These are phyloP conservation scores for Cyberlindnera veronae DNA, from an alignment of 805 yeast genomes.

Conservation along the genomic window DNA sequence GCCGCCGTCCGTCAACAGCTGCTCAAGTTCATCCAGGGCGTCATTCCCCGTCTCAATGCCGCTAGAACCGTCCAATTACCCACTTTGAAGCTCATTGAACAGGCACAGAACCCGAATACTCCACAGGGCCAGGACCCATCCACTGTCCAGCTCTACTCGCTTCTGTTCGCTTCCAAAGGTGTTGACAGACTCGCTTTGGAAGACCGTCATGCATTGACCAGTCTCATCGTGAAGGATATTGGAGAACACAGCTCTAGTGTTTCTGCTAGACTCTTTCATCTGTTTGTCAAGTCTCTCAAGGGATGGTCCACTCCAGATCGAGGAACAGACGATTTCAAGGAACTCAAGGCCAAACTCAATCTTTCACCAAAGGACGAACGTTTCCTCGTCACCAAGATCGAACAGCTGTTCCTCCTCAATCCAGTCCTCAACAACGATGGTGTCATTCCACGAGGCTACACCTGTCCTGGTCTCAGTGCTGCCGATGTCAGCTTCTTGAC, in stretches of 20 bases:
- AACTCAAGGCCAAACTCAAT: slow-evolving; percentile 32
- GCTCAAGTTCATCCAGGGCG: slow-evolving; percentile 59
- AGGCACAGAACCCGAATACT: slow-evolving; percentile 55
- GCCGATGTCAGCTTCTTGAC: slow-evolving; percentile 61
- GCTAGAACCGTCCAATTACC: slow-evolving; percentile 60
- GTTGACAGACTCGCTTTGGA: slow-evolving; percentile 49
- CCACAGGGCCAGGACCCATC: slow-evolving; percentile 32
- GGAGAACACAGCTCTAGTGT: slow-evolving; percentile 33
- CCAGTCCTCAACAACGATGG: slow-evolving; percentile 42
- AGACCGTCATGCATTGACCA: slow-evolving; percentile 39
- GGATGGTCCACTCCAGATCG: slow-evolving; percentile 48
- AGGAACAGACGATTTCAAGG: slow-evolving; percentile 41
- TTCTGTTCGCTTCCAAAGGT: slow-evolving; percentile 67
- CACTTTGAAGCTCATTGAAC: slow-evolving; percentile 54
- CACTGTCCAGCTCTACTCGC: slow-evolving; percentile 55
- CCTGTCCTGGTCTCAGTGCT: slow-evolving; percentile 62
- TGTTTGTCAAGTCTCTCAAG: slow-evolving; percentile 52
- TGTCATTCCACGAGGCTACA: slow-evolving; percentile 39
- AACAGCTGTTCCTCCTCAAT: slow-evolving; percentile 53
- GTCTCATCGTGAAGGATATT: slow-evolving; percentile 46
- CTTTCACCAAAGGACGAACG: slow-evolving; percentile 40
- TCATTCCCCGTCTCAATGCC: slow-evolving; percentile 63
- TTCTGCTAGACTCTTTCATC: slow-evolving; percentile 58
- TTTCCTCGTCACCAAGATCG: slow-evolving; percentile 45
- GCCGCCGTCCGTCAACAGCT: slow-evolving; percentile 64